Base-by-base conservation (phyloP, 1,139 yeast species). In the Geotrichum histeridarum region DNA sequence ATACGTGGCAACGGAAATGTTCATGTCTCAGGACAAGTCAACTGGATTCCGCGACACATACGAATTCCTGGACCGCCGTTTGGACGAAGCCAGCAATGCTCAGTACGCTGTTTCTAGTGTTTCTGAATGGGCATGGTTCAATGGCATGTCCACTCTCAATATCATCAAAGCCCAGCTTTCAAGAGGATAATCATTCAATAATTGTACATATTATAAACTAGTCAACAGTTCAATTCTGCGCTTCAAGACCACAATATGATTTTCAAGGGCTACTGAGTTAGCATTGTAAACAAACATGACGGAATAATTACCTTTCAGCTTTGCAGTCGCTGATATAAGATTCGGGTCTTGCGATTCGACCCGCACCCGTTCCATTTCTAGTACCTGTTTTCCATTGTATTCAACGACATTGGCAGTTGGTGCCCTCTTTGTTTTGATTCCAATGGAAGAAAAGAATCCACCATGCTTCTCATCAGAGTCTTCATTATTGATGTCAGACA, bases 11-110 rank as follows among this genome's bases (percentile, higher is more conserved):
- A 66, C 72, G 1, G 97, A 93, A 67, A 72, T 89, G 59, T 88
- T 80, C 72, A 87, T 86, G 95, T 73, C 88, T 47, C 85, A 79
- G 62, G 97, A 91, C 68, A 73, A 75, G n/a, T 82, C 91, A 31
- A 65, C 67, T 2, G 78, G 72, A 36, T 84, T 73, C 63, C 59
- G 62, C 15, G 79, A 79, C 50, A 90, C 97, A 0, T 66, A 78
- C 64, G 76, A 76, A 31, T 85, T 88, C 66, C 88, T 88, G 44
- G 78, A 79, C 44, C 77, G 77, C 48, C 81, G 84, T 61, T 73
- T 93, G 18, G 67, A 70, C n/a, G 78, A 77, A 33, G 73, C 86
- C 45, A 77, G 77, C 58, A 70, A 67, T 1, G 68, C 82, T 53
- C 95, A 90, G 14, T 73, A 75, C 49, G 78, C 81, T 4, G 84